phyloP scores from a whole-genome alignment of 805 yeast genomes.

The Lachancea mirantina region DNA sequence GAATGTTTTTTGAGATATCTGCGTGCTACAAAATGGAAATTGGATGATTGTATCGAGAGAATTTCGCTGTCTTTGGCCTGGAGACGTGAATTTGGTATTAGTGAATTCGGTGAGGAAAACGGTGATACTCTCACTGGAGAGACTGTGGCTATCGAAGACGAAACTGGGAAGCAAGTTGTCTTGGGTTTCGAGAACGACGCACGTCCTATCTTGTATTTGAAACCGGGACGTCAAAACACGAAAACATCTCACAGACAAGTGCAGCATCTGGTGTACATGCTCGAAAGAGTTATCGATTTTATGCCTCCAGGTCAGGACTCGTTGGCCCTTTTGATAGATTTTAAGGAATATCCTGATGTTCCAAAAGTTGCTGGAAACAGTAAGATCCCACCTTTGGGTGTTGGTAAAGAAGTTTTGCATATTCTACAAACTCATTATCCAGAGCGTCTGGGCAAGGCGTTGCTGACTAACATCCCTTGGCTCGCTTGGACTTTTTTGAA shows the following conservation, averaged over 20 bases:
- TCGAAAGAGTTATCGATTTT: constrained; percentile 85
- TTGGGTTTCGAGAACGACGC: constrained; percentile 85
- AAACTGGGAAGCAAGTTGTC: constrained; percentile 86
- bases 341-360: constrained; percentile 59
- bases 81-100: constrained; percentile 89
- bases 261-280: constrained; percentile 88
- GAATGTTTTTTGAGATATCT: constrained; percentile 88
- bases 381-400: constrained; percentile 81
- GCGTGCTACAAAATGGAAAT: constrained; percentile 90
- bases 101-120: constrained; percentile 37
- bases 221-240: constrained; percentile 95
- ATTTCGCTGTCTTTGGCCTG: constrained; percentile 74
- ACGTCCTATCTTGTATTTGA: constrained; percentile 87
- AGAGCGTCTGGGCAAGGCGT: constrained; percentile 89
- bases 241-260: constrained; percentile 85
- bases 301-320: constrained; percentile 98
- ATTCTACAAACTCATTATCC: constrained; percentile 97
- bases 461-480: constrained; percentile 89
- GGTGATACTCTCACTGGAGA: constrained; percentile 48
- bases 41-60: constrained; percentile 62
- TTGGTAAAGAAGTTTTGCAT: constrained; percentile 85
- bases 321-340: constrained; percentile 83
- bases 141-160: constrained; percentile 58
- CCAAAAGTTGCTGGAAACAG: constrained; percentile 50
- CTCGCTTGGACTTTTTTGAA: constrained; percentile 88